Conservation (phyloP, 306 rosid species). For the peach (Prunus persica) region Prunus_persica_NCBIv2 NC_034009.1:35207501-35208000, state of each 20-base stretch:
- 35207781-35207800: background rate
- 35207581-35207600: background rate
- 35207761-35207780: background rate
- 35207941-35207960: slow-evolving; percentile 44
- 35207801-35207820: slow-evolving; percentile 41
- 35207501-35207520: background rate
- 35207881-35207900: slow-evolving; percentile 23
- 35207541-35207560: background rate
- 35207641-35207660: background rate
- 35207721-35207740: background rate
- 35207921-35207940: slow-evolving; percentile 77
- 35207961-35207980: slow-evolving; percentile 74
- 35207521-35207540: background rate
- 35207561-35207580: background rate
- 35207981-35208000: slow-evolving; percentile 65
- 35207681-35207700: background rate
- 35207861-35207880: slow-evolving; percentile 56
- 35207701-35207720: background rate
- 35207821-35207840: slow-evolving; percentile 38
- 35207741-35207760: background rate
- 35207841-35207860: slow-evolving; percentile 45
- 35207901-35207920: slow-evolving; percentile 31
- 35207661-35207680: background rate
- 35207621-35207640: background rate
- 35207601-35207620: background rate